Conservation (phyloP, 2,329 filamentous ascomycete genomes). For the Diaporthe vexans region DNA sequence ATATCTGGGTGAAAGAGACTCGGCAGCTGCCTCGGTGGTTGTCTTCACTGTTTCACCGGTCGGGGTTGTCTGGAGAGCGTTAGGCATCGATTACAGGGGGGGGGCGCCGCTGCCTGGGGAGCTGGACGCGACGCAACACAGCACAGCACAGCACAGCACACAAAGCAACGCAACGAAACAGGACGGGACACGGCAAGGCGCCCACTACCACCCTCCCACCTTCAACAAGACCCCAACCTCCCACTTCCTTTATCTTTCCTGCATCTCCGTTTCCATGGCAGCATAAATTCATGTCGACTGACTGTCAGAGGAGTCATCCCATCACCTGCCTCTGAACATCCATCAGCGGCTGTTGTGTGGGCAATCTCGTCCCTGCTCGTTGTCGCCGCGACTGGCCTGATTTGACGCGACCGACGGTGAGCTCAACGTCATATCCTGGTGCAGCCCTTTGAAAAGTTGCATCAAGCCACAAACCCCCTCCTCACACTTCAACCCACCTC, state of each 20-base stretch:
- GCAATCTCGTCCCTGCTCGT: neutral
- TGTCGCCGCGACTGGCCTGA: constrained; percentile 1
- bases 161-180: neutral
- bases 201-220: neutral
- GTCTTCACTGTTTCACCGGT: constrained; percentile 6
- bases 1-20: neutral
- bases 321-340: neutral
- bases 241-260: constrained; percentile 11
- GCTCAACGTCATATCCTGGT: constrained; percentile 23
- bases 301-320: neutral
- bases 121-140: neutral
- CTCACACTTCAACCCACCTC: neutral
- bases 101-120: neutral
- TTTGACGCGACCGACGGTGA: constrained; percentile 7
- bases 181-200: constrained; percentile 17
- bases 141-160: constrained; percentile 5
- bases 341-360: neutral
- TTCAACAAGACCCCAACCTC: neutral
- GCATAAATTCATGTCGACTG: neutral
- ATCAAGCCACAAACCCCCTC: constrained; percentile 1
- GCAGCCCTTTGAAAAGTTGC: constrained; percentile 26
- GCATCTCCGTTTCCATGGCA: neutral
- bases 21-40: constrained; percentile 2
- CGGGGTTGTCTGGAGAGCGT: constrained; percentile 2
- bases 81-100: constrained; percentile 14